Conservation (phyloP, 108 stramenopile species). For the Nannochloropsis granulata region DNA sequence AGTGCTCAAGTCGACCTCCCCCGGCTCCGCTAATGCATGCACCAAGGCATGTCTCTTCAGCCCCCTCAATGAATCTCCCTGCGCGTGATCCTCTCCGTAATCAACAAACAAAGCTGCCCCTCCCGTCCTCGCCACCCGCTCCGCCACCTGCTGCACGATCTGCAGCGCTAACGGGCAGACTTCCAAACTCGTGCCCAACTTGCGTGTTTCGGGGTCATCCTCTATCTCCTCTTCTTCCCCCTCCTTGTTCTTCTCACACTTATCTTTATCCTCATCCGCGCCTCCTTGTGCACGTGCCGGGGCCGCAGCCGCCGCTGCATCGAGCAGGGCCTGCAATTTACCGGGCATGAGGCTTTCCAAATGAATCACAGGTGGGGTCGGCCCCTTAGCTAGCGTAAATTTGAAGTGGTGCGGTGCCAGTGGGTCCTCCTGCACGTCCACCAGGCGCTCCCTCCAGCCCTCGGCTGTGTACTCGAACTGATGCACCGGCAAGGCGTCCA, state of each 20-base stretch:
- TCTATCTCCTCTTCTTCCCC: neutral
- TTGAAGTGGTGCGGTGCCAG: neutral
- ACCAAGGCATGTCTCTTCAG: slow-evolving; percentile 75
- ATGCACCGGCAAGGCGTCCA: slow-evolving; percentile 88
- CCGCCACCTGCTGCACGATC: slow-evolving; percentile 66
- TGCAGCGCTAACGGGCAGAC: slow-evolving; percentile 74
- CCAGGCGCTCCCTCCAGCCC: slow-evolving; percentile 86
- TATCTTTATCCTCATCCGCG: too few species aligned
- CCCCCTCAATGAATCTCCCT: slow-evolving; percentile 65
- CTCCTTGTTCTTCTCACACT: neutral
- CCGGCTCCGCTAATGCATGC: slow-evolving; percentile 59
- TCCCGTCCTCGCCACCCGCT: slow-evolving; percentile 45
- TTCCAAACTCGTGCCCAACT: slow-evolving; percentile 64
- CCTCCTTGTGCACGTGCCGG: neutral
- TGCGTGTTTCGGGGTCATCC: slow-evolving; percentile 3
- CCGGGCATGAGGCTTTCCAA: neutral
- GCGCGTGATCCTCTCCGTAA: slow-evolving; percentile 75
- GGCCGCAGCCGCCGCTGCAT: neutral
- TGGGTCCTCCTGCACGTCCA: slow-evolving; percentile 51
- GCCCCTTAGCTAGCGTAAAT: neutral
- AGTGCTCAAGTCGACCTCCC: slow-evolving; percentile 79
- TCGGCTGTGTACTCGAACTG: slow-evolving; percentile 56
- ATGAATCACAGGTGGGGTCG: neutral
- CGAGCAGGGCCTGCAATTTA: slow-evolving; percentile 7
- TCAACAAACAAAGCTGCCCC: slow-evolving; percentile 88